Base-by-base conservation (phyloP, 345 rosid genomes). In the Eucalyptus leucophloia region DNA sequence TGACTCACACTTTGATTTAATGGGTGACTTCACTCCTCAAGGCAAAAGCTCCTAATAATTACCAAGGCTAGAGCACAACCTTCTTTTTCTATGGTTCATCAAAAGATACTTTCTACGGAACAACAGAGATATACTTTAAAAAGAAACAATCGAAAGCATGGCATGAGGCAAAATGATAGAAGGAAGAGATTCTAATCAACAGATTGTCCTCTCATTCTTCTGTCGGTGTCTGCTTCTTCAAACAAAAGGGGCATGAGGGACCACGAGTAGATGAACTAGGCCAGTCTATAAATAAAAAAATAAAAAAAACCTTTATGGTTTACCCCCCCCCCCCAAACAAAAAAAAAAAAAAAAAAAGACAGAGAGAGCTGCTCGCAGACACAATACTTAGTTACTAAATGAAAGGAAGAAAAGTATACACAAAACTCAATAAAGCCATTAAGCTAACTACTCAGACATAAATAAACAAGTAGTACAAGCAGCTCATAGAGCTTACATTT, bases 401-500 rank as follows among this genome's bases (percentile, higher is more conserved):
- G 47, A 40, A 77, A 77, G 83, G 83, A 77, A 37, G 44, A 24
- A 72, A 86, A 53, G 44, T 30, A 28, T 10, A 53, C 88, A 58
- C 51, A 54, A 34, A 85, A 47, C 56, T 42, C 86, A 72, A 83
- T 47, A 54, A 81, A 50, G 34, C 42, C 34, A 32, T 56, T 56
- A 65, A 62, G 85, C 58, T 87, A 65, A 23, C 21, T 72, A 87
- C 49, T 42, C 49, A 80, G 18, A 62, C 87, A 34, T 45, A 88
- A 88, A 72, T n/a, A 67, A 53, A 32, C 49, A 54, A 54, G 58
- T 14, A 85, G 40, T 47, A 60, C 45, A 90, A 44, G 82, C 53
- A 49, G n/a, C 56, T 51, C 89, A 49, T 58, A 85, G 45, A 72
- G 93, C 99, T 95, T 92, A 98, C 99, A 98, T 97, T 93, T 98